These are phyloP conservation scores for Trichoderma sp. DNA, from an alignment of 2,329 filamentous ascomycete species.

Conservation along the genomic window DNA sequence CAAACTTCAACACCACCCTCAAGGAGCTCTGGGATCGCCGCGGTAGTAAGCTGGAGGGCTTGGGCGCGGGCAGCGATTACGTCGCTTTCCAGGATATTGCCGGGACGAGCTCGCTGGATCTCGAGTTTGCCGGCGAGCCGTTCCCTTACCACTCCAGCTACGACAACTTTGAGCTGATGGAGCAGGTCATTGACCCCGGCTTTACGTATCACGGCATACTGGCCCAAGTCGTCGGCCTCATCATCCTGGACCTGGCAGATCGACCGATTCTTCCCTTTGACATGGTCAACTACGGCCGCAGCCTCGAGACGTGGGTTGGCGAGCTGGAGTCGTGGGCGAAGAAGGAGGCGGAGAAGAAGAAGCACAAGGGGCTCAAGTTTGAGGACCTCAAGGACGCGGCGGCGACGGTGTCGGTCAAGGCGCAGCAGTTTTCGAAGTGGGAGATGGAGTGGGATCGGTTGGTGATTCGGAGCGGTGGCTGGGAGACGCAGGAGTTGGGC, in stretches of 20 bases:
- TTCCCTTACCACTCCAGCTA: conserved; percentile 81
- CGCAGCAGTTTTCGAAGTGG: conserved; percentile 67
- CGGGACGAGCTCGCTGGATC: conserved; percentile 81
- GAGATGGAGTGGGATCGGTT: conserved; percentile 72
- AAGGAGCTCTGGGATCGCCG: conserved; percentile 71
- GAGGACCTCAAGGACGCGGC: conserved; percentile 52
- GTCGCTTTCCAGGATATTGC: conserved; percentile 89
- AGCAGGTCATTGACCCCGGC: conserved; percentile 72
- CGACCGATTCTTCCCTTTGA: conserved; percentile 80
- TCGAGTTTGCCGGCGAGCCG: conserved; percentile 66
- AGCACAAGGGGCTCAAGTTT: conserved; percentile 27
- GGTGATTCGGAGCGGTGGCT: conserved; percentile 68
- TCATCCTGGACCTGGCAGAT: conserved; percentile 84
- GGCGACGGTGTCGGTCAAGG: conserved; percentile 49
- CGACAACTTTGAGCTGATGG: conserved; percentile 86
- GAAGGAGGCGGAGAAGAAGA: conserved; percentile 43
- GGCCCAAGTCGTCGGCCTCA: conserved; percentile 72
- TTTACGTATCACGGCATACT: conserved; percentile 79
- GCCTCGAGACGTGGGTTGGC: conserved; percentile 61
- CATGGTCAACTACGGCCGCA: conserved; percentile 66
- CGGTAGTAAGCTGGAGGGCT: conserved; percentile 58
- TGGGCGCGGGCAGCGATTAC: conserved; percentile 77
- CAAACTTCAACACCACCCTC: conserved; percentile 66
- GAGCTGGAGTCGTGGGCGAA: conserved; percentile 65
- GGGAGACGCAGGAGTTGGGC: conserved; percentile 68